Percentiles rank a stretch among this genome's conserved stretches.
Evolutionary conservation across 2,329 filamentous ascomycete genomes (phyloP).

Genomic region (Arthrobotrys pseudoclavata): DNA sequence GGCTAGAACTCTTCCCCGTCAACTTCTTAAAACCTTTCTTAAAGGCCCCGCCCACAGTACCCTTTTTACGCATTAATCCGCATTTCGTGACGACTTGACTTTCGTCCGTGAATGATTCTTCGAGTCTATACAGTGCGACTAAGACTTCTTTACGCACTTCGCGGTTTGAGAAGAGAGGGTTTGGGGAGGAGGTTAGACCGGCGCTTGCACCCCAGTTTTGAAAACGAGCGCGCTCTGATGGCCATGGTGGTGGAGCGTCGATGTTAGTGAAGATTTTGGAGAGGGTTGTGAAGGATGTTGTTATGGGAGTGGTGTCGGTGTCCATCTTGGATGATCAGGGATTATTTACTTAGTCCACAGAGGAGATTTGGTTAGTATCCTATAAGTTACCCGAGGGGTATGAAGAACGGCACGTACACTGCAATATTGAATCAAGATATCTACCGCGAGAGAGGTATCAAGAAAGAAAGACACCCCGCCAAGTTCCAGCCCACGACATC

Average conservation of each 20-base stretch:
- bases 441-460: background rate
- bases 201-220: slow-evolving; percentile 2
- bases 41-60: slow-evolving; percentile 10
- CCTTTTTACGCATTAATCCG: slow-evolving; percentile 31
- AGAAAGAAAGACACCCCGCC: background rate
- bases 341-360: background rate
- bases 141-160: background rate
- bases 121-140: slow-evolving; percentile 10
- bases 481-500: background rate
- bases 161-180: background rate
- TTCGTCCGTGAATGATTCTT: slow-evolving; percentile 22
- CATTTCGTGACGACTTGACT: background rate
- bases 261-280: slow-evolving; percentile 13
- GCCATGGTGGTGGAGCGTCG: slow-evolving; percentile 24
- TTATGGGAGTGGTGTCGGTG: background rate
- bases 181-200: background rate
- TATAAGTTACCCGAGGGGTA: no score
- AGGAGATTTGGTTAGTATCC: background rate
- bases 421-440: background rate
- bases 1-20: slow-evolving; percentile 6
- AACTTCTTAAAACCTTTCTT: slow-evolving; percentile 44
- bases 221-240: slow-evolving; percentile 4
- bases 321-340: background rate
- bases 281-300: slow-evolving; percentile 17
- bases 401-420: background rate